phyloP scores from a whole-genome alignment of 768 basidiomycete genomes.

The Russula griseocarnosa region DNA sequence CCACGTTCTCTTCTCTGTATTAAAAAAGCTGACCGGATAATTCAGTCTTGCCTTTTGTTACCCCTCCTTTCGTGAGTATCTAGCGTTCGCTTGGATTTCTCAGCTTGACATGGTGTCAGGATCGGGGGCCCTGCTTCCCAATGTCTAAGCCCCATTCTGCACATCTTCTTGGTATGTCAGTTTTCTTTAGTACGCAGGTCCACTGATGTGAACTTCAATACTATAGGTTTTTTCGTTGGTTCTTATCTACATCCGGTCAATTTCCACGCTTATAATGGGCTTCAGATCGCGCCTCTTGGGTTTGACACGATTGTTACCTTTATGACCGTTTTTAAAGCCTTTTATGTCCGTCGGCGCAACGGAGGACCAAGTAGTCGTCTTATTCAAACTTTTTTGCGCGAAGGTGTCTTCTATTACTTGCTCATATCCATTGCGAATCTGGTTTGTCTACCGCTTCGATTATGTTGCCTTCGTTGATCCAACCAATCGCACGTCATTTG shows the following conservation, averaged over 20 bases:
- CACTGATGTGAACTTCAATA: not conserved
- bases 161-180: conserved; percentile 62
- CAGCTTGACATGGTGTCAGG: conserved; percentile 33
- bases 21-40: not conserved
- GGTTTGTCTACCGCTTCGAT: conserved; percentile 34
- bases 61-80: conserved; percentile 53
- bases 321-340: conserved; percentile 78
- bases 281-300: conserved; percentile 71
- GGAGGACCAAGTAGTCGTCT: conserved; percentile 74
- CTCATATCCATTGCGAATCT: conserved; percentile 84
- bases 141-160: conserved; percentile 80
- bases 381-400: conserved; percentile 80
- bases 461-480: not conserved
- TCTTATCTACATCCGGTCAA: conserved; percentile 1
- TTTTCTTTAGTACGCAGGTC: not conserved
- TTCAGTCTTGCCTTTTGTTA: conserved; percentile 52
- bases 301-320: conserved; percentile 78
- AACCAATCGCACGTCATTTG: conserved; percentile 12
- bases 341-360: conserved; percentile 68
- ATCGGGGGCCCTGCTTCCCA: conserved; percentile 69
- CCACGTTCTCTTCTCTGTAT: not conserved
- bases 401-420: conserved; percentile 83
- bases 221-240: conserved; percentile 42
- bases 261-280: conserved; percentile 16
- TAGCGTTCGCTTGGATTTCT: not conserved